Base-by-base conservation (phyloP, 1,139 yeast genomes). In the Pneumocystis wakefieldiae region DNA sequence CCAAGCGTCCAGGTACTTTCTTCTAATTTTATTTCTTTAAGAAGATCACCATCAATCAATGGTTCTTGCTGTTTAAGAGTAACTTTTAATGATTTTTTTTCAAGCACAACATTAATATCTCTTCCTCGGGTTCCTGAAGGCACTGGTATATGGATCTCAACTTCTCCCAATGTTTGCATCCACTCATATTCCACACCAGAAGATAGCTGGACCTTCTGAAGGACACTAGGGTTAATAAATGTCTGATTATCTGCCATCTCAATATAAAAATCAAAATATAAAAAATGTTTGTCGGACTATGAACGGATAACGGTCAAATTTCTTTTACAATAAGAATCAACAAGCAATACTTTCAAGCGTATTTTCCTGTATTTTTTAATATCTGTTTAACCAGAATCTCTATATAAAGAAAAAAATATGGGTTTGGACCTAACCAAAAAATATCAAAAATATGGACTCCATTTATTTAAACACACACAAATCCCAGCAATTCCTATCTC, bases 101-200 rank as follows among this genome's bases (percentile, higher is more conserved):
- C 61, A 37, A 77, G 68, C 1, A 64, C 65, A 29, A 76, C 74
- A 2, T 66, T 64, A 3, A 78, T 63, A 39, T 70, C 69, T 64
- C 75, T 76, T 59, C 76, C 77, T 6, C 77, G 70, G 0, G 78
- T 74, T 14, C 73, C 73, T 1, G 68, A 62, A 0, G 75, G 71
- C 15, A 77, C 68, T 5, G 74, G 73, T 1, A 75, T 62, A 0
- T 71, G 61, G 19, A 78, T 71, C 0, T 78, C 77, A 15, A 77
- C 72, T 55, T 78, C 81, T 64, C 72, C 74, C 36, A 77, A 71
- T 1, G 80, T 77, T 64, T 77, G 80, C 29, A 71, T 70, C 76
- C 78, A 76, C 19, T 70, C 67, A 65, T 75, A 76, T 15, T 14
- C 32, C 4, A 14, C 24, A 1, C 55, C 55, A 8, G 32, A 74